Evolutionary conservation across 371 early-diverging fungal genomes (phyloP).

Genomic region (Sporodiniella umbellata): DNA sequence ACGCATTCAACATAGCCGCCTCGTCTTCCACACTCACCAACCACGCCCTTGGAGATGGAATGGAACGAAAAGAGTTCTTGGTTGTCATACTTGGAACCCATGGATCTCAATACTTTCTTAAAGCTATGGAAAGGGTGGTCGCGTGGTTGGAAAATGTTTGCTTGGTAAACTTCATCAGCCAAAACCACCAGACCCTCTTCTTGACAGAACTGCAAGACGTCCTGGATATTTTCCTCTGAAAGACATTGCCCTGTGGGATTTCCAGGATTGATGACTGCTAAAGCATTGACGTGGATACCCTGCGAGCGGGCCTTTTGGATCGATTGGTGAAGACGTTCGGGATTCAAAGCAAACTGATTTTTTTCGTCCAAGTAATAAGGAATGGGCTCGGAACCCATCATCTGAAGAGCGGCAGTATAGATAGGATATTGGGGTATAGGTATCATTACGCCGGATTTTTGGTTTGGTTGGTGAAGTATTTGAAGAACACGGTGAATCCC

Average conservation of each 20-base stretch:
- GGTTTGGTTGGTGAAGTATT: slow-evolving; percentile 60
- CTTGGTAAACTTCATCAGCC: slow-evolving; percentile 96
- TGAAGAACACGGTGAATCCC: slow-evolving; percentile 88
- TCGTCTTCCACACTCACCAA: slow-evolving; percentile 97
- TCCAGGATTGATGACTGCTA: slow-evolving; percentile 95
- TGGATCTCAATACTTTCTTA: slow-evolving; percentile 73
- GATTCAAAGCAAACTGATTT: slow-evolving; percentile 75
- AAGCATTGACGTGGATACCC: slow-evolving; percentile 83
- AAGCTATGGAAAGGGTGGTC: slow-evolving; percentile 86
- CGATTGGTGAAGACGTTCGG: slow-evolving; percentile 52
- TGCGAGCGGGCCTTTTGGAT: slow-evolving; percentile 55
- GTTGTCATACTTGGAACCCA: slow-evolving; percentile 20
- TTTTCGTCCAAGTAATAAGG: slow-evolving; percentile 86
- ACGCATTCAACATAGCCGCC: slow-evolving; percentile 97
- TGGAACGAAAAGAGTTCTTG: slow-evolving; percentile 93
- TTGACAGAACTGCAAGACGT: slow-evolving; percentile 80
- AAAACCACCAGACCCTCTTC: slow-evolving; percentile 73
- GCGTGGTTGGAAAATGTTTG: slow-evolving; percentile 79
- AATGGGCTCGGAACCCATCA: slow-evolving; percentile 75
- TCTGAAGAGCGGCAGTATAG: slow-evolving; percentile 84
- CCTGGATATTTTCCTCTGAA: slow-evolving; percentile 68
- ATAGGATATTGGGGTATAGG: slow-evolving; percentile 98
- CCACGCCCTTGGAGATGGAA: slow-evolving; percentile 95
- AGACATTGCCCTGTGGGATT: slow-evolving; percentile 94
- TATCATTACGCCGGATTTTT: slow-evolving; percentile 89